Conservation (phyloP, 2,329 filamentous ascomycete genomes). For the Botrytis porri region DNA sequence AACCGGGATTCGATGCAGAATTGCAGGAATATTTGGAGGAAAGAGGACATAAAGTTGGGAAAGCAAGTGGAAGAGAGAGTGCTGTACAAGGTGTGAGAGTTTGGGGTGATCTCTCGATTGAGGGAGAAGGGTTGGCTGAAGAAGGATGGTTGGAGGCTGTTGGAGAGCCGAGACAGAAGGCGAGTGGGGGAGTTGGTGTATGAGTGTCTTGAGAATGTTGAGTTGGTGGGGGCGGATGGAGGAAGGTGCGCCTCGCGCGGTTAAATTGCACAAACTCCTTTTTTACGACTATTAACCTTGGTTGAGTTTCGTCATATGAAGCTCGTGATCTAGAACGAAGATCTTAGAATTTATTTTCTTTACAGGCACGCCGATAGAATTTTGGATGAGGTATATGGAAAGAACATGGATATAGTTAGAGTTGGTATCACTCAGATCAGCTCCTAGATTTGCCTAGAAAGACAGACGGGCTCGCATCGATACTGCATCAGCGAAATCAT, state of each 20-base stretch:
- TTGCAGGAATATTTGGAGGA: conserved; percentile 61
- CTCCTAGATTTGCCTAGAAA: background rate
- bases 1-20: conserved; percentile 63
- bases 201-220: background rate
- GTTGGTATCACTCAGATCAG: background rate
- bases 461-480: background rate
- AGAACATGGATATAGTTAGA: conserved; percentile 1
- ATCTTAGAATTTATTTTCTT: background rate
- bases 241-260: background rate
- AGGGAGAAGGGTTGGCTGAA: conserved; percentile 72
- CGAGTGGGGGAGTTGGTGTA: conserved; percentile 41
- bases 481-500: background rate
- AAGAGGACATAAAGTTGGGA: conserved; percentile 69
- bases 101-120: conserved; percentile 69
- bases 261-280: conserved; percentile 1
- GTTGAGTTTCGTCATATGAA: background rate
- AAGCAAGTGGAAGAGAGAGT: conserved; percentile 61
- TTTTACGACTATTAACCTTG: background rate
- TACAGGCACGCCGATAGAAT: background rate
- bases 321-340: background rate
- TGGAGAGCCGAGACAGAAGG: conserved; percentile 69
- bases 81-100: conserved; percentile 68
- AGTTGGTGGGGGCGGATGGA: background rate
- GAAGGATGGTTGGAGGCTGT: conserved; percentile 75
- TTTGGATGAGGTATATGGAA: background rate